Evolutionary conservation across 164 flowering plant species (phyloP), one percentile per base, ranked within the genome.

Genomic region (Stephania japonica): DNA sequence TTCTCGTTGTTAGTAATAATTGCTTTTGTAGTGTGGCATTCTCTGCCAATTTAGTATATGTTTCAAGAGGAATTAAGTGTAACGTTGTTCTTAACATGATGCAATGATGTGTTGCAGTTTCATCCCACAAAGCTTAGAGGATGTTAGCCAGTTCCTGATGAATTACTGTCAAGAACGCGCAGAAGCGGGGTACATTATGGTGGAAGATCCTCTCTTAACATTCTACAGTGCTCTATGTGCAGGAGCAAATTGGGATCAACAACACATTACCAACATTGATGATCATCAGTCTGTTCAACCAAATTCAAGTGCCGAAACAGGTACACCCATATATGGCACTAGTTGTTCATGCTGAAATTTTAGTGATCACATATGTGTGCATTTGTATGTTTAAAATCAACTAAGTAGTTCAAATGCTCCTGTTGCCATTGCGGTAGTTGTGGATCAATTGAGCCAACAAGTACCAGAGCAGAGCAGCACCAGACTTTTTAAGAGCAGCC

Each of bases 201-300:
- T 80, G 65, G 80, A 72, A 25, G 91, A 88, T 77, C 87, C 91
- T 0, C 81, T 86, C 14, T 65, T 81, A 11, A 6, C 66, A 9
- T 88, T 81, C 75, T 89, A 85, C 38, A 83, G 83, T 62, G 80
- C 81, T 14, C 42, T 88, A 2, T 83, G 85, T 64, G 80, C 77
- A 1, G 87, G 91, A 41, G 23, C 81, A 43, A 77, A 65, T 44
- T 67, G 70, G 70, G 70, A 53, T 6, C 67, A 67, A 14, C 23
- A 26, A 3, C 18, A 56, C 21, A 16, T n/a, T 16, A 56, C 18
- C 62, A 56, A 13, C 62, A 21, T 43, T 24, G 71, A 10, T 41
- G 65, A 68, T 16, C 3, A 32, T 32, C 65, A 73, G 12, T 19
- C 25, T 16, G 10, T 12, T 25, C 79, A 42, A 56, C 67, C 67